Evolutionary conservation across 805 yeast species (phyloP).

Genomic region (Scheffersomyces coipomensis): DNA sequence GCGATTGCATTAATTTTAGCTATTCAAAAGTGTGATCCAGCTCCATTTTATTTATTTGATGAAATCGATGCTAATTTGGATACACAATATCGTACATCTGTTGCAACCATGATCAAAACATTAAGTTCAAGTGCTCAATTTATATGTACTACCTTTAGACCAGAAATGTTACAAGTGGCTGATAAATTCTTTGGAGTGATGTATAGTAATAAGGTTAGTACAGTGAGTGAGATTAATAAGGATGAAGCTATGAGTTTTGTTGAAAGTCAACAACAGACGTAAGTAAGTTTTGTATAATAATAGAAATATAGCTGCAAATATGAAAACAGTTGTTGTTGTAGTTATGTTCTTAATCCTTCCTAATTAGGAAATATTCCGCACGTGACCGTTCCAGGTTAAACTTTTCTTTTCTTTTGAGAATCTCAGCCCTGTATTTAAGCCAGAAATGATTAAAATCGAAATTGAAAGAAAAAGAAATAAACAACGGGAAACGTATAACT

Average conservation of each 20-base stretch:
- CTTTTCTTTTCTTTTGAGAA: no score
- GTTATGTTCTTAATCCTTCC: no score
- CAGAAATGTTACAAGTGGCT: constrained; percentile 87
- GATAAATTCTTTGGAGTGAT: constrained; percentile 86
- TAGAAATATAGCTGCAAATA: no score
- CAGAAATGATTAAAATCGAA: no score
- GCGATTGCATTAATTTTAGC: constrained; percentile 93
- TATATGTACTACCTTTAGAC: constrained; percentile 93
- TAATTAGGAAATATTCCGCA: no score
- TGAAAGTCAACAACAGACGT: constrained; percentile 53
- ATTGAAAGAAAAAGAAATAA: no score
- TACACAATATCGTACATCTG: constrained; percentile 85
- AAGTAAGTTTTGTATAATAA: no score
- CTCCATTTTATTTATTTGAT: constrained; percentile 94
- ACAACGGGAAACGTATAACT: no score
- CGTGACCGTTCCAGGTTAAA: no score
- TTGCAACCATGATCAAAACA: constrained; percentile 69
- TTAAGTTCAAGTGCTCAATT: constrained; percentile 77
- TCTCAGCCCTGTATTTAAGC: no score
- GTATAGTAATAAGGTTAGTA: constrained; percentile 78
- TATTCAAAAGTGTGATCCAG: constrained; percentile 93
- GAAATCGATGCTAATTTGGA: constrained; percentile 97
- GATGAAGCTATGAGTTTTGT: constrained; percentile 82
- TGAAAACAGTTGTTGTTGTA: no score
- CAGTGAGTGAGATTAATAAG: constrained; percentile 65